Evolutionary conservation across 352 stramenopile genomes (phyloP).

Genomic region (Thraustochytrium sp.): DNA sequence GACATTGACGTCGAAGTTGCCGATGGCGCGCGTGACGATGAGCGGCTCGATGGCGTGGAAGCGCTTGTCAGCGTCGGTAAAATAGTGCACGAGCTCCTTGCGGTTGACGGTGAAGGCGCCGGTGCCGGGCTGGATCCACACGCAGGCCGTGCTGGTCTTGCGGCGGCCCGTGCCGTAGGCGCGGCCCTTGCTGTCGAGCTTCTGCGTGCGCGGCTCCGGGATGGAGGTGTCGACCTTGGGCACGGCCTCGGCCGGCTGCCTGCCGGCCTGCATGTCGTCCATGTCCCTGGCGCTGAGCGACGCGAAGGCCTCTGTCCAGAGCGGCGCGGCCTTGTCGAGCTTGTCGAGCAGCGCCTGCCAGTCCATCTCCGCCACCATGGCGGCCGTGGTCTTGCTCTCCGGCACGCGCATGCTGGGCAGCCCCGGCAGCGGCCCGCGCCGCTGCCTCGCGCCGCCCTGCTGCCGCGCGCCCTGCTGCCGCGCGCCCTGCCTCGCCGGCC

Average conservation of each 20-base stretch:
- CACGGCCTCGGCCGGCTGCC: not conserved
- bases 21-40: constrained; percentile 52
- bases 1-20: constrained; percentile 81
- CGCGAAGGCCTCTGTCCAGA: not conserved
- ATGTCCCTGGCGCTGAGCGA: not conserved
- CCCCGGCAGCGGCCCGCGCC: not conserved
- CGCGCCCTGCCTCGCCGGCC: too few relatives aligned
- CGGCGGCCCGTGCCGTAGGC: constrained; percentile 55
- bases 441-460: not conserved
- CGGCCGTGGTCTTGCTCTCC: not conserved
- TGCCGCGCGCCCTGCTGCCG: too few relatives aligned
- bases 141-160: constrained; percentile 84
- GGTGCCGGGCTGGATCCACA: constrained; percentile 85
- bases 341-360: not conserved
- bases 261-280: not conserved
- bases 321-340: not conserved
- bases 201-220: not conserved
- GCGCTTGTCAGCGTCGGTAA: constrained; percentile 47
- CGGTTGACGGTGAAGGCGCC: constrained; percentile 86
- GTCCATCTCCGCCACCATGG: not conserved
- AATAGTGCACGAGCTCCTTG: constrained; percentile 77
- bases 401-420: not conserved
- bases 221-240: not conserved
- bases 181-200: constrained; percentile 27
- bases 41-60: constrained; percentile 55